phyloP scores from a whole-genome alignment of 2,329 filamentous ascomycete genomes.

The Fusarium ramigenum region DNA sequence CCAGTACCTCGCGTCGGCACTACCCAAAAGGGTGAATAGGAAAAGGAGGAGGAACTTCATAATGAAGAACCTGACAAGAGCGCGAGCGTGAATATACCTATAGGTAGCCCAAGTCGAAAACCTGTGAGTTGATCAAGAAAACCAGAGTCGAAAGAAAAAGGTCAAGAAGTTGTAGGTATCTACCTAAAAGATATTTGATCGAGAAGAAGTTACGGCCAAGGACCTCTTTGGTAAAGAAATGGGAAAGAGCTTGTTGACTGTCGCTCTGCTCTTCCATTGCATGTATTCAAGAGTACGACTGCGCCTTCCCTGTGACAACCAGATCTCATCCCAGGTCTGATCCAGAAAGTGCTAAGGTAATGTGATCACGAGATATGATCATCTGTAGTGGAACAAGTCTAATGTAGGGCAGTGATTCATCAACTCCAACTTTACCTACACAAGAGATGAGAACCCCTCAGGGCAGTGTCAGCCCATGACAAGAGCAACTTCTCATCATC shows the following conservation, averaged over 20 bases:
- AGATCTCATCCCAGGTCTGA: background rate
- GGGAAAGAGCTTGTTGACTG: slow-evolving; percentile 2
- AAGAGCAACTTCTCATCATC: background rate
- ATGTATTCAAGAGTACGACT: background rate
- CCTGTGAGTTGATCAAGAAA: background rate
- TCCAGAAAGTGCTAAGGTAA: background rate
- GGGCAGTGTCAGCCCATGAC: background rate
- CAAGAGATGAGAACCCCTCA: background rate
- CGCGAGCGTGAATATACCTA: background rate
- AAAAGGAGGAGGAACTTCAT: slow-evolving; percentile 35
- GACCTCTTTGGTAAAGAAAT: background rate
- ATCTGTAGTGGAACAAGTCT: slow-evolving; percentile 17
- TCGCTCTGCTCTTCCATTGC: background rate
- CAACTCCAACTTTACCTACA: background rate
- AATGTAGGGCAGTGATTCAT: slow-evolving; percentile 9
- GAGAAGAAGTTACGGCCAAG: background rate
- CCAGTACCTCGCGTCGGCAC: slow-evolving; percentile 36
- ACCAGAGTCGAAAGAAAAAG: background rate
- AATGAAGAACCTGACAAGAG: background rate
- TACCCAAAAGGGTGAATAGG: slow-evolving; percentile 16
- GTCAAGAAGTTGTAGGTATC: background rate
- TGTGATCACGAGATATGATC: background rate
- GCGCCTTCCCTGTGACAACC: slow-evolving; percentile 3
- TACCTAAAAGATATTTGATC: background rate
- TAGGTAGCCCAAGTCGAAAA: background rate